These are phyloP conservation scores for Rhynchospora tenuis DNA, from an alignment of 176 grass and related monocot species.

Conservation along the genomic window DNA sequence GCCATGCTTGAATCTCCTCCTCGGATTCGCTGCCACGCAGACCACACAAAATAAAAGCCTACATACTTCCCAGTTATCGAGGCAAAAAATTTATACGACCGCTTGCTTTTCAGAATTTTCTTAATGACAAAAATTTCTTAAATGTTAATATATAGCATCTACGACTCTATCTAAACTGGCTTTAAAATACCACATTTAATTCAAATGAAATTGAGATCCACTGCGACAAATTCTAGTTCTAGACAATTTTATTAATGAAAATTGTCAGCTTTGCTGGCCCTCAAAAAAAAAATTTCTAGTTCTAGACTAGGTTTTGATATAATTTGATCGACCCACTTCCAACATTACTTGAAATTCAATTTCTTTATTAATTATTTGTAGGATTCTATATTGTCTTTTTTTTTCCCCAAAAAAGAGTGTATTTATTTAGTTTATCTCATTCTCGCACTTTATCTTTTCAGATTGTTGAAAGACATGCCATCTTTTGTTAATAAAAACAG, in stretches of 20 bases:
- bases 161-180: not conserved
- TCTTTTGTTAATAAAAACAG: constrained; percentile 9
- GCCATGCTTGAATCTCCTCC: constrained; percentile 22
- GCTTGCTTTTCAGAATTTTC: not conserved
- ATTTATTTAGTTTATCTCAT: not conserved
- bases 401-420: no score
- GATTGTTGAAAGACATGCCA: constrained; percentile 28
- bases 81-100: not conserved
- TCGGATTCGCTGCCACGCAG: constrained; percentile 58
- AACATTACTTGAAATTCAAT: no score
- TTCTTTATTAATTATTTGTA: no score
- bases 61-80: constrained; percentile 17
- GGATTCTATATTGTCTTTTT: no score
- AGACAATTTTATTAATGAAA: no score
- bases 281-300: no score
- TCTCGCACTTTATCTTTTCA: constrained; percentile 11
- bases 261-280: no score
- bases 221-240: no score
- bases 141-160: not conserved
- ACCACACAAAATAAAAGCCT: constrained; percentile 17
- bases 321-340: no score
- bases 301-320: no score
- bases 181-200: not conserved
- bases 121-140: not conserved
- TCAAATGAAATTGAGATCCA: not conserved